These are phyloP conservation scores for Verticillium tricorpus DNA, from an alignment of 2,329 filamentous ascomycete genomes.

Conservation along the genomic window DNA sequence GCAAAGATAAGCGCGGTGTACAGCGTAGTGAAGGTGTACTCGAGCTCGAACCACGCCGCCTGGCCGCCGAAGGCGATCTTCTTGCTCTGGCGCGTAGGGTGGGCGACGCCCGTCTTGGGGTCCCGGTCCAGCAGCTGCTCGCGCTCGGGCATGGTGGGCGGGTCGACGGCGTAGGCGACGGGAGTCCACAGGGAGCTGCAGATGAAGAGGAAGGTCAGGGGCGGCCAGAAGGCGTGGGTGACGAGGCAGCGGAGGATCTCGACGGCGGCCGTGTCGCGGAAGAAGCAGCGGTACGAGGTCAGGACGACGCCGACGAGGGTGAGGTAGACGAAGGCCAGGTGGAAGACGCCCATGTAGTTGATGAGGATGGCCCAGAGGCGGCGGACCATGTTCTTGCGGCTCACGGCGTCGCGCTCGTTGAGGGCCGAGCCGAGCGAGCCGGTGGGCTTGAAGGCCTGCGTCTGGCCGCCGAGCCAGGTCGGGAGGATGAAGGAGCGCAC, in stretches of 20 bases:
- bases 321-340: slow-evolving; percentile 49
- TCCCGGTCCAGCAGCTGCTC: slow-evolving; percentile 53
- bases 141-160: slow-evolving; percentile 52
- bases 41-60: slow-evolving; percentile 52
- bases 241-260: slow-evolving; percentile 45
- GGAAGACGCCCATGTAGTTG: slow-evolving; percentile 52
- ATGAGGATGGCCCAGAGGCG: slow-evolving; percentile 50
- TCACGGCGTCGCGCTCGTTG: slow-evolving; percentile 52
- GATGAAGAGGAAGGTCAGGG: slow-evolving; percentile 51
- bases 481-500: slow-evolving; percentile 54
- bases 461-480: slow-evolving; percentile 54
- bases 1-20: slow-evolving; percentile 48
- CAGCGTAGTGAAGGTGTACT: slow-evolving; percentile 45
- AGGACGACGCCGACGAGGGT: slow-evolving; percentile 45
- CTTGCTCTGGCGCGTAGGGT: slow-evolving; percentile 46
- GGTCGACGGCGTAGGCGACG: slow-evolving; percentile 56
- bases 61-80: slow-evolving; percentile 50
- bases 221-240: slow-evolving; percentile 60
- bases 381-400: slow-evolving; percentile 45
- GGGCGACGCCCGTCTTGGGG: slow-evolving; percentile 47
- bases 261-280: slow-evolving; percentile 19
- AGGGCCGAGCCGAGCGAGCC: slow-evolving; percentile 52
- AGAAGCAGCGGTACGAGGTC: slow-evolving; percentile 46
- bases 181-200: slow-evolving; percentile 54
- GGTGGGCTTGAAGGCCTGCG: slow-evolving; percentile 56